phyloP scores from a whole-genome alignment of 148 eudicot genomes.

The Polygonum aviculare region DNA sequence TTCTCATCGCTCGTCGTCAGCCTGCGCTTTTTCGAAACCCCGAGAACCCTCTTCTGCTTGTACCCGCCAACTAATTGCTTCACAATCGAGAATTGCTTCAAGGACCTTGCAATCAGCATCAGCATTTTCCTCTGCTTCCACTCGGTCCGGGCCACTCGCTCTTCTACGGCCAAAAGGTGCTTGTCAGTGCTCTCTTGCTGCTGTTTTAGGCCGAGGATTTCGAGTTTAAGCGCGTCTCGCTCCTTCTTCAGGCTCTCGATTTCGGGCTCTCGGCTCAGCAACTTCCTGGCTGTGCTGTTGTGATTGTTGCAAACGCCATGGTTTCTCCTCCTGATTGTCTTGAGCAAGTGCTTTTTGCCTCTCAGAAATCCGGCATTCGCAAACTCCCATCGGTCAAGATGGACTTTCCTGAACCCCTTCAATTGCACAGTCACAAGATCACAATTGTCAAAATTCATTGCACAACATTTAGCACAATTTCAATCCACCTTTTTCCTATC shows the following conservation, averaged over 20 bases:
- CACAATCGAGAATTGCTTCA: constrained; percentile 22
- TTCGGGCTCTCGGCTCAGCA: constrained; percentile 26
- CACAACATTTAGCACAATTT: too few relatives aligned
- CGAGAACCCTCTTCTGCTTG: constrained; percentile 27
- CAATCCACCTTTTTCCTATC: background rate
- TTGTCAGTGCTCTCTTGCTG: constrained; percentile 38
- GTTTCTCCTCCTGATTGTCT: constrained; percentile 45
- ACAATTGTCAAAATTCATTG: background rate
- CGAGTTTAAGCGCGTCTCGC: constrained; percentile 28
- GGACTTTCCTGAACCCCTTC: constrained; percentile 70
- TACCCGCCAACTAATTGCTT: constrained; percentile 27
- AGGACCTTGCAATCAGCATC: constrained; percentile 43
- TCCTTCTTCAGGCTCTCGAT: constrained; percentile 40
- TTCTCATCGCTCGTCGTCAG: constrained; percentile 13
- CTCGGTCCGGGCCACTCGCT: constrained; percentile 30
- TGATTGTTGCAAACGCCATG: constrained; percentile 18
- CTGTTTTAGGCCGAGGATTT: constrained; percentile 39
- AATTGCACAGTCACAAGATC: background rate
- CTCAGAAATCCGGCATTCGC: constrained; percentile 52
- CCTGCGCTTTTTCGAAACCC: constrained; percentile 36
- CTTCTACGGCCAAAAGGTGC: constrained; percentile 32
- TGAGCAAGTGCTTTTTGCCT: constrained; percentile 59
- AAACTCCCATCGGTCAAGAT: constrained; percentile 67
- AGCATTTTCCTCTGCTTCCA: constrained; percentile 38
- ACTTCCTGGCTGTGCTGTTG: background rate